These are phyloP conservation scores for Colletotrichum brevisporum DNA, from an alignment of 2,329 filamentous ascomycete genomes.

Conservation along the genomic window DNA sequence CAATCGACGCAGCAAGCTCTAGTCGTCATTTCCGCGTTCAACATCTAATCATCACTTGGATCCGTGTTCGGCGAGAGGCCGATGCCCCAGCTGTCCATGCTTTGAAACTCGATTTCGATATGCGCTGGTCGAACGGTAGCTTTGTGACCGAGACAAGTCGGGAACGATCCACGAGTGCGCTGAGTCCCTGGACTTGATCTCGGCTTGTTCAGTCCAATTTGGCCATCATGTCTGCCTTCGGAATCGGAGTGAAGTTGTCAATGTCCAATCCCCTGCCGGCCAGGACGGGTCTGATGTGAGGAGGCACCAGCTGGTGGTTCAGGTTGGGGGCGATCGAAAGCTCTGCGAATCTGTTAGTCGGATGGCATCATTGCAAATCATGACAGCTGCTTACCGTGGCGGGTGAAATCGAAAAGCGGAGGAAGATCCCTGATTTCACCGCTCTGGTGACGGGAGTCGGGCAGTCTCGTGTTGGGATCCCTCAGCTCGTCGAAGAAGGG, in stretches of 20 bases:
- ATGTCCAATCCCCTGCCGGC: slow-evolving; percentile 87
- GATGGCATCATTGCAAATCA: no score
- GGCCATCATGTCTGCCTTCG: slow-evolving; percentile 97
- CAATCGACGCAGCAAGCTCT: slow-evolving; percentile 36
- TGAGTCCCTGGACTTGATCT: slow-evolving; percentile 49
- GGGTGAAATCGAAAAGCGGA: slow-evolving; percentile 91
- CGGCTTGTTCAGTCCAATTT: slow-evolving; percentile 84
- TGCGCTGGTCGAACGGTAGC: slow-evolving; percentile 43
- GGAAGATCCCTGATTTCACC: slow-evolving; percentile 86
- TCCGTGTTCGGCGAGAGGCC: slow-evolving; percentile 27
- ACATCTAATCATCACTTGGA: slow-evolving; percentile 38
- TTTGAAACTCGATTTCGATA: slow-evolving; percentile 48
- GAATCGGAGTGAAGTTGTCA: slow-evolving; percentile 91
- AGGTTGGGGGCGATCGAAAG: slow-evolving; percentile 93
- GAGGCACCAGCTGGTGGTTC: slow-evolving; percentile 89
- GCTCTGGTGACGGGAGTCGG: slow-evolving; percentile 92
- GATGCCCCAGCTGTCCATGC: slow-evolving; percentile 40
- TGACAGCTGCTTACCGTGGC: slow-evolving; percentile 79
- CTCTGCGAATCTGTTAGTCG: slow-evolving; percentile 68
- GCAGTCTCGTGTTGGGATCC: slow-evolving; percentile 90
- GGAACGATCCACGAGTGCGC: slow-evolving; percentile 40
- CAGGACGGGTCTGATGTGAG: slow-evolving; percentile 82
- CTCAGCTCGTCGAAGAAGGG: slow-evolving; percentile 98
- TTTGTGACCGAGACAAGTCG: slow-evolving; percentile 35
- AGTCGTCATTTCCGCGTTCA: slow-evolving; percentile 43